Evolutionary conservation across 2,329 filamentous ascomycete genomes (phyloP), one percentile per base, ranked within the genome.

Genomic region (Dactylonectria macrodidyma): DNA sequence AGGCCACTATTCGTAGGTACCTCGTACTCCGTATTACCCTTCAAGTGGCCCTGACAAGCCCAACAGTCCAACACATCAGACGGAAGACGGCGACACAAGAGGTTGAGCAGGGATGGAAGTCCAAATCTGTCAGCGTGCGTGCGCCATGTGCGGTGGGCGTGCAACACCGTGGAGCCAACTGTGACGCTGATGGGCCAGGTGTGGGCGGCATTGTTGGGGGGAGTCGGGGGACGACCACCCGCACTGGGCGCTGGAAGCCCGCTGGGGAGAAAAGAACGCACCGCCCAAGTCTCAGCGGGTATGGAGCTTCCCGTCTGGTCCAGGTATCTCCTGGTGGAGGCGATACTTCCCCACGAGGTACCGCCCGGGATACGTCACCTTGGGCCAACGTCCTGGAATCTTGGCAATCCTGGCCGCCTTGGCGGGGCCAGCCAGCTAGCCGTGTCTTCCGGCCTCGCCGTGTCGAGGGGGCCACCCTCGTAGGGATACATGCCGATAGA

Each of bases 131-230:
- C 56, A 38, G 46, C 41, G 34, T 52, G 47, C 47, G 47, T 64
- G 61, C 61, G 44, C n/a, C 33, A 34, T 51, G 52, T 51, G 52
- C 47, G 55, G 36, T 66, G 63, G 57, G n/a, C 19, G 47, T n/a
- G 26, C 26, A 56, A 47, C 24, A 30, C 41, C 16, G 51, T 33
- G 36, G 51, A 56, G 34, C 24, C 44, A 46, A 44, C 38, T 48
- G 22, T 30, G 34, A 56, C 19, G 62, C 24, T 55, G 59, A 41
- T n/a, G 48, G 48, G 48, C 48, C 33, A 26, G 48, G 26, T 8
- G n/a, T 9, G 16, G 26, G 2, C 30, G 12, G 16, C 26, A 33
- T 5, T 8, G 14, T 12, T 24, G 47, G 30, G n/a, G 16, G 26
- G 48, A 51, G 48, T 19, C 19, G 26, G 26, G 26, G 26, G 26